Evolutionary conservation across 1,139 yeast genomes (phyloP).

Genomic region (Diutina catenulata): DNA sequence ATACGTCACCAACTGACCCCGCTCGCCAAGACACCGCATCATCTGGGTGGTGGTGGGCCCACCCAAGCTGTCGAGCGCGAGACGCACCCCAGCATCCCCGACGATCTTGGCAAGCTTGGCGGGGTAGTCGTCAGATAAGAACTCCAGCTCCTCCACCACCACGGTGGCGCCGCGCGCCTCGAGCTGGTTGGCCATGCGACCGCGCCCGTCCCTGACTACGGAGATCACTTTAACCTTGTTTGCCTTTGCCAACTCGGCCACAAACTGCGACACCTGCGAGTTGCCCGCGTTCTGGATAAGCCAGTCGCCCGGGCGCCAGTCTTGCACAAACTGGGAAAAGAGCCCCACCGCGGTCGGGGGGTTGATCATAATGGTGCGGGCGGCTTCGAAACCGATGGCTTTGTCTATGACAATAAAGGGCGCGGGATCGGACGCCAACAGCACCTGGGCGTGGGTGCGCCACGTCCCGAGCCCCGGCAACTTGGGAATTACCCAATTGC

Average conservation of each 20-base stretch:
- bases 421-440: not conserved
- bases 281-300: slow-evolving; percentile 1
- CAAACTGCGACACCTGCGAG: slow-evolving; percentile 3
- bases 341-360: slow-evolving; percentile 2
- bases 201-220: not conserved
- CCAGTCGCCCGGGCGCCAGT: slow-evolving; percentile 2
- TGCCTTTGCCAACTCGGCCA: not conserved
- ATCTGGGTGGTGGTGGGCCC: slow-evolving; percentile 1
- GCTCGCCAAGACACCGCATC: not conserved
- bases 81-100: slow-evolving; percentile 3
- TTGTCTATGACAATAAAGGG: slow-evolving; percentile 2
- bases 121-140: no score
- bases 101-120: no score
- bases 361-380: not conserved
- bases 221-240: not conserved
- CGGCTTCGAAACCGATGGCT: not conserved
- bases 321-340: not conserved
- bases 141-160: not conserved
- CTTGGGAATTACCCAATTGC: slow-evolving; percentile 3
- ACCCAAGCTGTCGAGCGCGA: not conserved
- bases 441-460: not conserved
- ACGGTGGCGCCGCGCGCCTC: not conserved
- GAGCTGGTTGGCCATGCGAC: not conserved
- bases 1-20: not conserved
- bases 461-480: slow-evolving; percentile 2